Base-by-base conservation (phyloP, 768 basidiomycete species). In the Leccinellum rugosiceps region DNA sequence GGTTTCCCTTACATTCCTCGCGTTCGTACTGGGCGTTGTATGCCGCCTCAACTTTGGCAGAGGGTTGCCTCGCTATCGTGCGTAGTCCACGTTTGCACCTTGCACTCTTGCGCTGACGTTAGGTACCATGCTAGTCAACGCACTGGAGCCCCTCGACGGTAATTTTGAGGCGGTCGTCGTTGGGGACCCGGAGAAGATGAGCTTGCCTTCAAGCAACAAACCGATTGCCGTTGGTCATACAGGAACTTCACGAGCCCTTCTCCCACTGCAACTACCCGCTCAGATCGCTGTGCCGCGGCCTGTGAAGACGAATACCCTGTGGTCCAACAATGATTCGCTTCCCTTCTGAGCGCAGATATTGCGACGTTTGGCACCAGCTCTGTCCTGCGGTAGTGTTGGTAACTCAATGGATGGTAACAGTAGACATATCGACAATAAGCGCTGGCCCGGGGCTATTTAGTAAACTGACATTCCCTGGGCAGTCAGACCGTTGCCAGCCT, bases 1-100 rank as follows among this genome's bases (percentile, higher is more conserved):
- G 0, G 83, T 85, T 13, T 63, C 80, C 52, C 76, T 92, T 47
- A 80, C 83, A 2, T 56, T 85, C 15, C 50, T 77, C 25, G 78
- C 83, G 0, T 77, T 89, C 62, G 61, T 85, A 54, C 67, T 92
- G 48, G 90, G 87, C 3, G 63, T 90, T 34, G 61, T 85, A 59
- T 91, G 89, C 68, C 80, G 84, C 34, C 68, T 82, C 64, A 91
- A 92, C 75, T 92, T 92, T 63, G 87, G 86, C 56, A 89, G 87
- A 69, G 90, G 90, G 23, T 75, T 92, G 57, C 72, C 78, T 56
- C 80, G 79, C 21, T 85, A 86, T 69, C 74, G 89, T 91, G 60
- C 74, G 88, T 73, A 30, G 15, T 32, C 35, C 17, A 50, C 44
- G 23, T 53, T 15, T 26, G 13, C 25, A 30, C 19, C 21, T 52